Percentiles rank a stretch among this genome's conserved stretches.
Evolutionary conservation across 2,329 filamentous ascomycete genomes (phyloP).

Genomic region (Trichoderma aggressivum): DNA sequence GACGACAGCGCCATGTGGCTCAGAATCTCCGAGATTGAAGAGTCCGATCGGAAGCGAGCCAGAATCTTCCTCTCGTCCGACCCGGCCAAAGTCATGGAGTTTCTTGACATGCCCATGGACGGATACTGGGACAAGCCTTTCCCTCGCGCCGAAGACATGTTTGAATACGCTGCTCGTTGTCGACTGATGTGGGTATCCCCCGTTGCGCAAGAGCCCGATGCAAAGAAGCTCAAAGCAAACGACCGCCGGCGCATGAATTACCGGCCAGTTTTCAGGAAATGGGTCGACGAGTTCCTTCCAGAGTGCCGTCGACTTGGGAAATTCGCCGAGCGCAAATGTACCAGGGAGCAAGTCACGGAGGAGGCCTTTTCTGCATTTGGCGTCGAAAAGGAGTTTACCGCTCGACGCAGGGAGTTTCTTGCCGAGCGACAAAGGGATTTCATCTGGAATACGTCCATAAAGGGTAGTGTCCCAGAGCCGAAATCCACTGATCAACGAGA

Average conservation of each 20-base stretch:
- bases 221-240: constrained; percentile 45
- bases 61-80: constrained; percentile 59
- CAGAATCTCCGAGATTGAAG: constrained; percentile 66
- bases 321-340: constrained; percentile 29
- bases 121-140: constrained; percentile 56
- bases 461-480: constrained; percentile 32
- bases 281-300: constrained; percentile 63
- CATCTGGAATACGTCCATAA: constrained; percentile 47
- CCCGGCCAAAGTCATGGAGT: constrained; percentile 53
- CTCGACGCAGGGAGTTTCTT: constrained; percentile 41
- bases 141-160: constrained; percentile 51
- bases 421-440: constrained; percentile 38
- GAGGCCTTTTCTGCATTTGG: constrained; percentile 54
- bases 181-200: constrained; percentile 53
- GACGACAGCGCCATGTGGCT: constrained; percentile 63
- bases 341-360: constrained; percentile 46
- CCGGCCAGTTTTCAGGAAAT: constrained; percentile 57
- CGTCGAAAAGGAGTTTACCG: constrained; percentile 42
- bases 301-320: constrained; percentile 40
- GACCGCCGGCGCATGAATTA: constrained; percentile 55
- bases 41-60: constrained; percentile 51
- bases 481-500: constrained; percentile 27
- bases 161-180: constrained; percentile 56
- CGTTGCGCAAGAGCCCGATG: constrained; percentile 25
- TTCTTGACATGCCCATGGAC: constrained; percentile 56